Base-by-base conservation (phyloP, 2,329 filamentous ascomycete species). In the Hirsutella minnesotensis region DNA sequence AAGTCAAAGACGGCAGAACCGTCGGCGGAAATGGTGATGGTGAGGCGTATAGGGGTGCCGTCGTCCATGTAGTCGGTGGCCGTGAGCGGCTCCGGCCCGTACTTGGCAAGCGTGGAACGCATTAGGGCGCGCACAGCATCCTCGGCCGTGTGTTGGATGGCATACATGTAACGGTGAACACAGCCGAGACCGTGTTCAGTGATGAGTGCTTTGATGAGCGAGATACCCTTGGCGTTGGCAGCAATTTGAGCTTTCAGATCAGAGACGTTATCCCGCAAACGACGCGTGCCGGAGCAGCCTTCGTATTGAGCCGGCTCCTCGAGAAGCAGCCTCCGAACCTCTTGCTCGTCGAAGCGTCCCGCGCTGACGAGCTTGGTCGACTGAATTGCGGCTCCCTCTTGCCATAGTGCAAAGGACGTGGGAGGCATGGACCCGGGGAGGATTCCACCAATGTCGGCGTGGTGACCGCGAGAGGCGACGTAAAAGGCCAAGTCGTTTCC, bases 211-310 rank as follows among this genome's bases (percentile, higher is more conserved):
- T 72, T 74, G 49, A 89, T 86, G n/a, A 90, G 67, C 35, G 76
- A 76, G 52, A 90, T 90, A 8, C 87, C 87, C 52, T 88, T 88
- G 53, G 87, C 82, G 54, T 94, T 94, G 12, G 86, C 86, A 0
- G 87, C 86, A 12, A 92, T 81, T 57, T 92, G 86, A 0, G 87
- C 87, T 59, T 89, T 89, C 33, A 94, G 69, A 56, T 94, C 87
- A 40, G 87, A 89, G 49, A 94, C 70, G 56, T 94, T 94, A 59
- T 94, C 87, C 10, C 76, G 78, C 2, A 94, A 67, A 55, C 84
- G 87, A 35, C 86, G 70, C 0, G 86, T 89, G 2, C 86, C 86
- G 41, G 76, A 81, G 63, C 85, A 92, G 1, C 83, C 86, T 0
- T 80, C 78, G 50, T 84, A 79, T 51, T 81, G 70, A 0, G 83